Conservation (phyloP, 2,329 filamentous ascomycete species). For the Monilinia aucupariae region DNA sequence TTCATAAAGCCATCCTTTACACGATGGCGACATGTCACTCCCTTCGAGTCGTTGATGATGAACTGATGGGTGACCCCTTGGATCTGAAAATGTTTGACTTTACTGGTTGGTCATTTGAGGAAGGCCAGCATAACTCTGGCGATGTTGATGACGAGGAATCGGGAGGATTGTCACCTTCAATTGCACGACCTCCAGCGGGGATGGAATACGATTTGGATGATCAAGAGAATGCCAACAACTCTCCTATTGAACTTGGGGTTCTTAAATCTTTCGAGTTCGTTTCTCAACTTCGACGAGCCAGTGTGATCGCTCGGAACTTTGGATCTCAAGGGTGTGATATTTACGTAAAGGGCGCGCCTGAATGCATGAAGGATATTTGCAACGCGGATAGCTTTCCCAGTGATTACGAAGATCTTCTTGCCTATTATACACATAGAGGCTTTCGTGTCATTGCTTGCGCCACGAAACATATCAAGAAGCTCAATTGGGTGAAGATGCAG, state of each 20-base stretch:
- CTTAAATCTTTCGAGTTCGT: constrained; percentile 92
- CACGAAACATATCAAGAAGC: constrained; percentile 76
- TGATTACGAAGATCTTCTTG: constrained; percentile 85
- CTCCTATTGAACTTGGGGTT: constrained; percentile 77
- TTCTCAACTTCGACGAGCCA: constrained; percentile 84
- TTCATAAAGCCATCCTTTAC: constrained; percentile 69
- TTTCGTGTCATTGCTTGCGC: constrained; percentile 96
- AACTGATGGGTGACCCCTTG: constrained; percentile 86
- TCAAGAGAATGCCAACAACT: constrained; percentile 33
- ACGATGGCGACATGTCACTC: constrained; percentile 98
- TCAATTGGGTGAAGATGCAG: constrained; percentile 91
- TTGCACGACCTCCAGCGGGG: constrained; percentile 71
- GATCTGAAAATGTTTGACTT: constrained; percentile 99
- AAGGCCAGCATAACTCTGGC: constrained; percentile 65
- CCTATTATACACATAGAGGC: constrained; percentile 89
- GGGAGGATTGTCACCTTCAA: constrained; percentile 73
- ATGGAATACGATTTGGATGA: constrained; percentile 54
- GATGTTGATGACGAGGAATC: constrained; percentile 69
- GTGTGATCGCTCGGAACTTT: constrained; percentile 85
- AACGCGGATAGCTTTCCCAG: constrained; percentile 73
- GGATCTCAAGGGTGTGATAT: constrained; percentile 78
- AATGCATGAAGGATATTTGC: constrained; percentile 94
- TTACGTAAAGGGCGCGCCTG: constrained; percentile 93
- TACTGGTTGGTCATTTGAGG: constrained; percentile 86
- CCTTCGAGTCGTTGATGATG: constrained; percentile 76